Evolutionary conservation across 352 stramenopile genomes (phyloP), one percentile per base, ranked within the genome.

Genomic region (Elongisporangium prolatum): DNA sequence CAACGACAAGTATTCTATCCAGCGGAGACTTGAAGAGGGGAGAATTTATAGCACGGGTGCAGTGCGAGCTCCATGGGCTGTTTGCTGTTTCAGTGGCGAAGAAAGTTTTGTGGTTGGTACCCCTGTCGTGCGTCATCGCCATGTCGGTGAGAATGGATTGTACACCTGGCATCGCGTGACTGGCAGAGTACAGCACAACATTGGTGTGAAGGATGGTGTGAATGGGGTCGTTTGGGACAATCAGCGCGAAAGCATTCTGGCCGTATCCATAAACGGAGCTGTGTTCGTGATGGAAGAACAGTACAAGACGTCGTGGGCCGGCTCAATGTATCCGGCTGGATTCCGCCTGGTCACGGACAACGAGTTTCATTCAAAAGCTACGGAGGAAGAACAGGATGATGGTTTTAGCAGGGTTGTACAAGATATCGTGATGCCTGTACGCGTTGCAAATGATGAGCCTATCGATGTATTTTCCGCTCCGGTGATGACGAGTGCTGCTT

Each of bases 261-360:
- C 76, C 3, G 76, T 90, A 8, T 94, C 85, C 18, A 84, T 80
- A 2, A 79, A 69, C 21, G 85, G 83, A 2, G 66, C 77, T 13
- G 63, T 94, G n/a, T 73, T 88, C 48, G 77, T 89, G 22, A 54
- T 92, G 4, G 85, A 93, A 53, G 77, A 91, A 47, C 52, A 79
- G n/a, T 93, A 91, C 61, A 79, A 65, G 18, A 91, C 80, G 10
- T 77, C 73, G 18, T 94, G 80, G 80, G 80, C 80, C 11, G 83
- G 84, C 1, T 76, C 87, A 8, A 96, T 96, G 87, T 96, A 95
- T 54, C 85, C 86, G 11, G 68, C 77, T 7, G 82, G 84, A 0
- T 96, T 93, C 53, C 83, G 77, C 17, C 55, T 96, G 2, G 73
- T 96, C 44, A 90, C 71, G 0, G 83, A 95, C 61, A 95, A 95